These are phyloP conservation scores for Cutaneotrichosporon arboriforme DNA, from an alignment of 1,284 basidiomycete species.

Conservation along the genomic window DNA sequence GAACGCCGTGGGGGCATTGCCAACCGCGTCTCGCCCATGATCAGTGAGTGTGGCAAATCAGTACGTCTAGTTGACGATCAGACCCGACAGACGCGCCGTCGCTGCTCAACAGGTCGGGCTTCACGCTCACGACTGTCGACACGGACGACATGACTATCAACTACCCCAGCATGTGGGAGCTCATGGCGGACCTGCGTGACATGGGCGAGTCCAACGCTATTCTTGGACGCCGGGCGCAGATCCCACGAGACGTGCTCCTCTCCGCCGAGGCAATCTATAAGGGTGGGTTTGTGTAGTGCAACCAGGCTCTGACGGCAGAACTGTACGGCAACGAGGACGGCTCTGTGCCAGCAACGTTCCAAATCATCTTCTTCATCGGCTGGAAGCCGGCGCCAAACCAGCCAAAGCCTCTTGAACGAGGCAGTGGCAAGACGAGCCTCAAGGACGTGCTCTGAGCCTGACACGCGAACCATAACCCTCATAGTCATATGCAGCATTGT, in stretches of 20 bases:
- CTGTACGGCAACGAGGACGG: slow-evolving; percentile 79
- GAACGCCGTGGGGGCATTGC: slow-evolving; percentile 95
- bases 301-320: slow-evolving; percentile 51
- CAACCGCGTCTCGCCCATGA: slow-evolving; percentile 94
- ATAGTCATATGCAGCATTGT: no score
- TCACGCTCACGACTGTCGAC: slow-evolving; percentile 90
- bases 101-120: slow-evolving; percentile 84
- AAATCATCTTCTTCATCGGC: slow-evolving; percentile 97
- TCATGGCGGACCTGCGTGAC: slow-evolving; percentile 83
- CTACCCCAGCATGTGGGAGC: slow-evolving; percentile 95
- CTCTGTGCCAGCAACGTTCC: slow-evolving; percentile 87
- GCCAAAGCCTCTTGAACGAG: slow-evolving; percentile 76
- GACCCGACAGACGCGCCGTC: slow-evolving; percentile 88
- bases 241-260: slow-evolving; percentile 80
- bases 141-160: slow-evolving; percentile 85
- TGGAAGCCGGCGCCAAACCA: slow-evolving; percentile 89
- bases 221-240: slow-evolving; percentile 61
- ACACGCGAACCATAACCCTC: no score
- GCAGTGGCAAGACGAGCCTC: slow-evolving; percentile 72
- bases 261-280: slow-evolving; percentile 91
- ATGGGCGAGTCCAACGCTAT: slow-evolving; percentile 98
- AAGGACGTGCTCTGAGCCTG: slow-evolving; percentile 63
- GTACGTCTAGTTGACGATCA: slow-evolving; percentile 33
- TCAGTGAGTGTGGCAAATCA: slow-evolving; percentile 55
- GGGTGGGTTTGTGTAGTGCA: slow-evolving; percentile 51